Base-by-base conservation (phyloP, 805 yeast species). In the Jamesozyma jinghongensis region DNA sequence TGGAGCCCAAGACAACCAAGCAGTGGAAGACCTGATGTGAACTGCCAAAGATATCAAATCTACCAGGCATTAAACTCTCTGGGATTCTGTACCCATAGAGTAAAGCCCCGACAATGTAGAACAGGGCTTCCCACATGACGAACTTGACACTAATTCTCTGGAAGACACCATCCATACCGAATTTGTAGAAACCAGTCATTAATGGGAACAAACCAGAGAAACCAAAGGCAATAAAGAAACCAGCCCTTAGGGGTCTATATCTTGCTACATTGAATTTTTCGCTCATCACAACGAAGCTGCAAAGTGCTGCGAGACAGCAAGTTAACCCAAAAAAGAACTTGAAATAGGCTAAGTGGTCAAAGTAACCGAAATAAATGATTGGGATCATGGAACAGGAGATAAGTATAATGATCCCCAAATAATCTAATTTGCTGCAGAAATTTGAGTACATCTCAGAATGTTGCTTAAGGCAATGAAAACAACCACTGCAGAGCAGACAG, bases 21-120 rank as follows among this genome's bases (percentile, higher is more conserved):
- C 81, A 62, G 55, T 85, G 95, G 59, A 86, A 85, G 4, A 85
- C 72, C 56, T 86, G 95, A 57, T 86, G 96, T 7, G 92, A 81
- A 49, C 80, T 80, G 7, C 94, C 95, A 49, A 74, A 65, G 12
- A 74, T 49, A 51, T 85, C 95, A 50, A 74, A 82, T 27, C 39
- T 57, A 0, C 87, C 87, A 1, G 86, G 85, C 5, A 49, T 51
- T 36, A 70, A 68, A 5, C 51, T 39, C 57, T 87, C 97, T 0
- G 97, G 97, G 20, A 85, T 59, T 44, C 95, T 68, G 37, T 70
- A 63, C 0, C 95, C 95, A 56, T 87, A 87, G 33, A 87, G 58
- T 0, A 70, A 62, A 0, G 96, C 95, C 1, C 97, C 97, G 1
- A 65, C 47, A 5, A 85, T 77, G 62, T 87, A 88, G 40, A 81